Conservation (phyloP, 495 filamentous ascomycete species). For the Antarctomyces pellizariae region DNA sequence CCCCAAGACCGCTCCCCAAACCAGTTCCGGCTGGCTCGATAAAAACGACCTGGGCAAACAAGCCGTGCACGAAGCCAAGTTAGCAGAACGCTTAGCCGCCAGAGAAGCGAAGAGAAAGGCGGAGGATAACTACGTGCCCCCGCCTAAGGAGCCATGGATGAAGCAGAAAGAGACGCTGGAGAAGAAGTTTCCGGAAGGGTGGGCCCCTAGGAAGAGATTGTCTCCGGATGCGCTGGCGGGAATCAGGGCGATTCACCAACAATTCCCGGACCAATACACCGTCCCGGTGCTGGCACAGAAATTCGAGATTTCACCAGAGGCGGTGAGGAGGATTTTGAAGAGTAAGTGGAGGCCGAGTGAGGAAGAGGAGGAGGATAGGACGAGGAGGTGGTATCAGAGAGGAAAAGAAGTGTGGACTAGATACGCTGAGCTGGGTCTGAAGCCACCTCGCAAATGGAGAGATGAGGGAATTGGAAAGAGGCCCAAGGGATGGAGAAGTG, state of each 20-base stretch:
- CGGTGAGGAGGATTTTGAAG: conserved; percentile 64
- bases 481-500: too few species aligned
- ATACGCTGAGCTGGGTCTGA: conserved; percentile 42
- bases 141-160: conserved; percentile 32
- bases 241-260: conserved; percentile 53
- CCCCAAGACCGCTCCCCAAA: too few species aligned
- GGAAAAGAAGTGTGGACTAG: conserved; percentile 55
- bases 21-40: too few species aligned
- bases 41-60: too few species aligned
- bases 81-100: too few species aligned
- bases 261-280: conserved; percentile 52
- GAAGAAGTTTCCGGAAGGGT: conserved; percentile 53
- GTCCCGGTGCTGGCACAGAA: conserved; percentile 49
- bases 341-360: conserved; percentile 55
- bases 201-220: conserved; percentile 62
- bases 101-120: conserved; percentile 7
- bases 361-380: conserved; percentile 34
- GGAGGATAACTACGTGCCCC: conserved; percentile 5
- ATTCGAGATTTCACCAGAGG: conserved; percentile 71
- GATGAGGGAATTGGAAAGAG: conserved; percentile 35
- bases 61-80: too few species aligned
- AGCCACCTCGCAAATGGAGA: conserved; percentile 45
- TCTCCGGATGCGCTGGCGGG: conserved; percentile 79
- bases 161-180: conserved; percentile 43
- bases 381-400: conserved; percentile 52